These are phyloP conservation scores for Psilocybe mexicana DNA, from an alignment of 1,284 basidiomycete species.

Conservation along the genomic window DNA sequence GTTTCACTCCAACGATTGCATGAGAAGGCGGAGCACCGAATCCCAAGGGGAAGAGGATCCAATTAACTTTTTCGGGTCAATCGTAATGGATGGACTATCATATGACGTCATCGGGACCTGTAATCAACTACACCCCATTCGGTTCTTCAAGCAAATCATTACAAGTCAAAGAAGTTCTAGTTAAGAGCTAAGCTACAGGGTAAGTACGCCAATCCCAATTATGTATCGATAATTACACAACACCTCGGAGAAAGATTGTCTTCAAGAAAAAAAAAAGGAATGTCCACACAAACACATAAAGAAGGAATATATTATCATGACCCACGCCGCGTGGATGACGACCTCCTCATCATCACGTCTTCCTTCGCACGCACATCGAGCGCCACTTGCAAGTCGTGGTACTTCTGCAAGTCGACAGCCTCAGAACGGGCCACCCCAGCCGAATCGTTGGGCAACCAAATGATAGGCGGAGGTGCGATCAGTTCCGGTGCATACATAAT, in stretches of 20 bases:
- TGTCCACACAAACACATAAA: slow-evolving; percentile 8
- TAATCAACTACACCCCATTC: slow-evolving; percentile 10
- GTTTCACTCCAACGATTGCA: slow-evolving; percentile 8
- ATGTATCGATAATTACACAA: background rate
- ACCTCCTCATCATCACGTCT: slow-evolving; percentile 42
- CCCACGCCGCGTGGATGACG: slow-evolving; percentile 32
- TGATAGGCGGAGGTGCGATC: slow-evolving; percentile 70
- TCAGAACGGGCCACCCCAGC: slow-evolving; percentile 71
- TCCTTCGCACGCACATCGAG: slow-evolving; percentile 65
- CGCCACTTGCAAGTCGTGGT: slow-evolving; percentile 65
- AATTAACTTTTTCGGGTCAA: slow-evolving; percentile 8
- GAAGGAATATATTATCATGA: slow-evolving; percentile 17
- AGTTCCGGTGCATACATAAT: slow-evolving; percentile 82
- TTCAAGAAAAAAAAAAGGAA: slow-evolving; percentile 3
- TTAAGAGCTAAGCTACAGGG: background rate
- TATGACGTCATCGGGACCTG: slow-evolving; percentile 16
- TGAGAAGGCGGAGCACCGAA: slow-evolving; percentile 8
- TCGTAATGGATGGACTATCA: background rate
- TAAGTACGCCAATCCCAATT: background rate
- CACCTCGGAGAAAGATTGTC: background rate
- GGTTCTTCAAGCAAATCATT: slow-evolving; percentile 2
- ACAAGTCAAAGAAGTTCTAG: background rate
- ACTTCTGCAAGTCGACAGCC: slow-evolving; percentile 68
- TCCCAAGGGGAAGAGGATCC: slow-evolving; percentile 8
- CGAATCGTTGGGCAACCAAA: slow-evolving; percentile 79